Percentiles rank a stretch among this genome's conserved stretches.
Evolutionary conservation across 2,329 filamentous ascomycete species (phyloP).

Genomic region (Zymoseptoria tritici): DNA sequence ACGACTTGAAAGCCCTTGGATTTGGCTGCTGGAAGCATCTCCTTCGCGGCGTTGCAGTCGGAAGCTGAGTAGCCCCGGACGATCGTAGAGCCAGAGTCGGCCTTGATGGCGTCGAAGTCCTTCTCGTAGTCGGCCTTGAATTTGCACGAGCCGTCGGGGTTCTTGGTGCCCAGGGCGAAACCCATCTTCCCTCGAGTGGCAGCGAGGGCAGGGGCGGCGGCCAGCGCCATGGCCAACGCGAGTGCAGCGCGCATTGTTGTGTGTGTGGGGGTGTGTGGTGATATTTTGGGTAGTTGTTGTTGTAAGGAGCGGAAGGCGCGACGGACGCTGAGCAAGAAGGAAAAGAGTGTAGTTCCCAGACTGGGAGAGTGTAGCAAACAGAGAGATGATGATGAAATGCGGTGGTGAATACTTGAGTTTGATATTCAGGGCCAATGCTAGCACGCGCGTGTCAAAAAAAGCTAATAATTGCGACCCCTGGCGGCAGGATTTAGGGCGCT

Average conservation of each 20-base stretch:
- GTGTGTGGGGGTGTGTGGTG: background rate
- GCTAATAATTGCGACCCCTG: background rate
- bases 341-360: background rate
- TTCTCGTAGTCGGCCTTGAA: conserved; percentile 52
- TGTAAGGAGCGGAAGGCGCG: background rate
- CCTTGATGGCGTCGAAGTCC: conserved; percentile 56
- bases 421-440: background rate
- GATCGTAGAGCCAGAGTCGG: conserved; percentile 44
- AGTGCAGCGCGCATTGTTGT: conserved; percentile 21
- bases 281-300: background rate
- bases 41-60: conserved; percentile 57
- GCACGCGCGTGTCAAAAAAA: background rate
- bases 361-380: background rate
- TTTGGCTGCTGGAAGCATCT: conserved; percentile 60
- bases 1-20: conserved; percentile 58
- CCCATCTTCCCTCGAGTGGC: conserved; percentile 47
- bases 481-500: no score
- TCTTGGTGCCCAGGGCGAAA: conserved; percentile 60
- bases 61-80: conserved; percentile 61
- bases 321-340: background rate
- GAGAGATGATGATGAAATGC: background rate
- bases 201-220: conserved; percentile 20
- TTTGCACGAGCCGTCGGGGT: conserved; percentile 54
- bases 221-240: conserved; percentile 22
- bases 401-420: background rate